phyloP scores from a whole-genome alignment of 2,329 filamentous ascomycete species.

The Claviceps sp. region DNA sequence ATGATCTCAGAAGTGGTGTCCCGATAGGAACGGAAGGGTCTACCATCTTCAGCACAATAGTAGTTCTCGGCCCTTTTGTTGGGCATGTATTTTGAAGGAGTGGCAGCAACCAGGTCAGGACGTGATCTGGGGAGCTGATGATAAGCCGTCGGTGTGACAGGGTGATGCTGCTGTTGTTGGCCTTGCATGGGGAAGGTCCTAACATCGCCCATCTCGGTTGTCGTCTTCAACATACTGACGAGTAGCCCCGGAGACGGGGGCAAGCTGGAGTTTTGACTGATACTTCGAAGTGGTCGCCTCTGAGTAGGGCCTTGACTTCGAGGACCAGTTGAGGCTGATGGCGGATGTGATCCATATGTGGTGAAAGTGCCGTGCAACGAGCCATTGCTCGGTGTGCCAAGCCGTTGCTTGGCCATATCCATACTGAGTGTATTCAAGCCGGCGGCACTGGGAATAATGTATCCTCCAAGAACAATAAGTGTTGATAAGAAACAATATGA shows the following conservation, averaged over 20 bases:
- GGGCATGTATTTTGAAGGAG: constrained; percentile 14
- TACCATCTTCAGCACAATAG: constrained; percentile 26
- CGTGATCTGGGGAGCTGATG: constrained; percentile 16
- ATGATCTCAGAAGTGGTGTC: constrained; percentile 41
- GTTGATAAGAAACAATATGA: constrained; percentile 5
- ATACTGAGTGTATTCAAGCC: constrained; percentile 10
- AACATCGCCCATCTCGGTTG: constrained; percentile 52
- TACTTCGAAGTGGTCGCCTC: constrained; percentile 27
- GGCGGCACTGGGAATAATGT: not conserved
- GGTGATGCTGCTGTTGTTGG: not conserved
- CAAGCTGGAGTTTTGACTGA: constrained; percentile 29
- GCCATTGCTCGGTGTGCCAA: constrained; percentile 27
- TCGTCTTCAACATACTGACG: constrained; percentile 53
- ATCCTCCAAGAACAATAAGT: constrained; percentile 1
- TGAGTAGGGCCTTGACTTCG: constrained; percentile 13
- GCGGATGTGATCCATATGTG: constrained; percentile 12
- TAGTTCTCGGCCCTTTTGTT: constrained; percentile 17
- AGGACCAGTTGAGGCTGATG: constrained; percentile 7
- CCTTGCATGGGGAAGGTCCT: constrained; percentile 42
- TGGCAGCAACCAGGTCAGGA: constrained; percentile 17
- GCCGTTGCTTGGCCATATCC: constrained; percentile 15
- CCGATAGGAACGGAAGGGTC: constrained; percentile 32
- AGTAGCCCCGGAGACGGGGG: constrained; percentile 38
- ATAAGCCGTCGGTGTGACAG: constrained; percentile 17
- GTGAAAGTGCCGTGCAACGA: constrained; percentile 22